These are phyloP conservation scores for Porogramme epimiltina DNA, from an alignment of 1,284 basidiomycete genomes.

Conservation along the genomic window DNA sequence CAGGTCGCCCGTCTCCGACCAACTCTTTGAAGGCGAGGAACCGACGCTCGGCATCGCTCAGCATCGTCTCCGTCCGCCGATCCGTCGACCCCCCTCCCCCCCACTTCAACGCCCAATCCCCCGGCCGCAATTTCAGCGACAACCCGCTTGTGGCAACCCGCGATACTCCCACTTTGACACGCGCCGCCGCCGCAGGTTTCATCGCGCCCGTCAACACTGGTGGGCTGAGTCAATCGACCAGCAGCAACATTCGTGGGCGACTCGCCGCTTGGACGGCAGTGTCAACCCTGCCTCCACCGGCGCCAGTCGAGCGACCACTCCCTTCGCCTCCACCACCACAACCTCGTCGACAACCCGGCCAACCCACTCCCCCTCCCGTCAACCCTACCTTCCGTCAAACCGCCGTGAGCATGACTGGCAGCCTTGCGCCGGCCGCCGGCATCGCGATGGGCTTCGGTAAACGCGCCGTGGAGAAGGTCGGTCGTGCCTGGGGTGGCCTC, in stretches of 20 bases:
- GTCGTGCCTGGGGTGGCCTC: conserved; percentile 29
- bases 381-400: conserved; percentile 54
- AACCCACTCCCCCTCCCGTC: conserved; percentile 24
- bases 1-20: conserved; percentile 27
- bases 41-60: conserved; percentile 65
- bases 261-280: conserved; percentile 52
- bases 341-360: conserved; percentile 30
- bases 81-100: conserved; percentile 7
- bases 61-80: conserved; percentile 35
- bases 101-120: conserved; percentile 7
- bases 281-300: conserved; percentile 24
- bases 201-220: conserved; percentile 38
- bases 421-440: conserved; percentile 67
- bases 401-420: conserved; percentile 68
- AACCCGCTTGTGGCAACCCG: conserved; percentile 15
- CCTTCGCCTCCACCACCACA: conserved; percentile 26
- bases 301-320: conserved; percentile 22
- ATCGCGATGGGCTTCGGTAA: conserved; percentile 58
- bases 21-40: conserved; percentile 45
- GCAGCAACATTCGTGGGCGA: conserved; percentile 48
- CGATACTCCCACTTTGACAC: conserved; percentile 42
- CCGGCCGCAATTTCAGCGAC: conserved; percentile 17
- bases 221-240: conserved; percentile 37
- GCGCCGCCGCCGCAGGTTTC: conserved; percentile 42
- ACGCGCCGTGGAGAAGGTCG: conserved; percentile 72